Conservation (phyloP, 2,329 filamentous ascomycete species). For the Passalora sequoiae region DNA sequence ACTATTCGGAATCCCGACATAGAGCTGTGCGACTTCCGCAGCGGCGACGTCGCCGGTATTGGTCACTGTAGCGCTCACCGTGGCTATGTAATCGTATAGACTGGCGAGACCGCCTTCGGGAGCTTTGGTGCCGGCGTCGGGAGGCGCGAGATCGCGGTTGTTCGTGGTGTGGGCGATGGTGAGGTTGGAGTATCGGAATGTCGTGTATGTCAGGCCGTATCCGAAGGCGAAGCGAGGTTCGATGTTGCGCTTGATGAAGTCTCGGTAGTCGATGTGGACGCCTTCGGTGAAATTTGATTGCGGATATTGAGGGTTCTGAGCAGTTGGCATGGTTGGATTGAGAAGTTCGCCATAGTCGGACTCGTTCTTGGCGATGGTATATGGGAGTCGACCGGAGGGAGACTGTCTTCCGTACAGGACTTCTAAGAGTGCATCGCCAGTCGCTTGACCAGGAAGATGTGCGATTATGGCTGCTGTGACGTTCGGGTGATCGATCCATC, state of each 20-base stretch:
- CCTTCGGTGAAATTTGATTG: slow-evolving; percentile 35
- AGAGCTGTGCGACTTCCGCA: slow-evolving; percentile 54
- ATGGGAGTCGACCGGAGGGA: slow-evolving; percentile 29
- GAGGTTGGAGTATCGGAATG: slow-evolving; percentile 37
- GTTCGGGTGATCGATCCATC: slow-evolving; percentile 28
- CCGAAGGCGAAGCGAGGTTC: slow-evolving; percentile 42
- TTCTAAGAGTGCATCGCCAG: slow-evolving; percentile 22
- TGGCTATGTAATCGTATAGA: slow-evolving; percentile 59
- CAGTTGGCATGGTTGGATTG: slow-evolving; percentile 12
- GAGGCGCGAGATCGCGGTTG: slow-evolving; percentile 12
- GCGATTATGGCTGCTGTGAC: slow-evolving; percentile 21
- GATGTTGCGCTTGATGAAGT: slow-evolving; percentile 40
- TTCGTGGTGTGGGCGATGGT: slow-evolving; percentile 2
- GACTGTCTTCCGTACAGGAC: slow-evolving; percentile 25
- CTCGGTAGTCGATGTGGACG: slow-evolving; percentile 42
- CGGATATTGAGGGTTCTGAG: slow-evolving; percentile 20
- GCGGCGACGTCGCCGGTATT: slow-evolving; percentile 56
- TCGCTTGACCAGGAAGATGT: slow-evolving; percentile 21
- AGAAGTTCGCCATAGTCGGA: slow-evolving; percentile 29
- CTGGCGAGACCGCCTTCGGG: slow-evolving; percentile 27
- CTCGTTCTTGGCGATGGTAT: slow-evolving; percentile 28
- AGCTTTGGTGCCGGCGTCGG: slow-evolving; percentile 11
- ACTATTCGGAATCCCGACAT: slow-evolving; percentile 35
- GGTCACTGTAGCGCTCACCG: slow-evolving; percentile 53
- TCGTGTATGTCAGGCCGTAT: slow-evolving; percentile 42